Evolutionary conservation across 2,329 filamentous ascomycete genomes (phyloP), one percentile per base, ranked within the genome.

Genomic region (Fusarium sp.): DNA sequence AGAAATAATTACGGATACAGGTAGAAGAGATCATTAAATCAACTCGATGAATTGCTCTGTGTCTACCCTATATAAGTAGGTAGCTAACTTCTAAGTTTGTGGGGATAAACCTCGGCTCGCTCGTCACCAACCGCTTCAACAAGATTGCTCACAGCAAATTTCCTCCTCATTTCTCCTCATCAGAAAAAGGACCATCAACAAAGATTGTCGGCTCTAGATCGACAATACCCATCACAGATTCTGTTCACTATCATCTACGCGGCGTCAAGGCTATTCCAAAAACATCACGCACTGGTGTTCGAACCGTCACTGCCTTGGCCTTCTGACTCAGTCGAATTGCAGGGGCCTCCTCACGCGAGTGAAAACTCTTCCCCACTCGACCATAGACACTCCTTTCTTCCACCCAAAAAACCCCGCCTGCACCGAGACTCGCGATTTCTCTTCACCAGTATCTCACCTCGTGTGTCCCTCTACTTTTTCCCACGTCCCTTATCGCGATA

Each of bases 291-390:
- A 45, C 41, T 50, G 66, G 76, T 77, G 35, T 78, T 78, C 76
- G 76, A 78, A 78, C 76, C 59, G 57, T 64, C 61, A 74, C 62
- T 74, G 69, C 76, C 68, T 75, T 48, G 51, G 15, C 59, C 54
- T 13, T 56, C 56, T 77, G 74, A 76, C 68, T 76, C 74, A 73
- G 24, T 30, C 48, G 14, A 45, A 51, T 41, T 60, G 53, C 55
- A 54, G 47, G 68, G 69, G 45, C 48, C 28, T 22, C 24, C 20
- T 42, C 38, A 51, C 50, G 18, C 60, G 50, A 71, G 72, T 67
- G 61, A 74, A 68, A 55, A 70, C 50, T 54, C 55, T 74, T 79
- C 76, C 78, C 79, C 78, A 78, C 78, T 80, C 77, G 79, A 78
- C 79, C 79, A 80, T 60, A 65, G 61, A 68, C 53, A 51, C 54